These are phyloP conservation scores for Ophiostoma populinum DNA, from an alignment of 2,329 filamentous ascomycete genomes.

Conservation along the genomic window DNA sequence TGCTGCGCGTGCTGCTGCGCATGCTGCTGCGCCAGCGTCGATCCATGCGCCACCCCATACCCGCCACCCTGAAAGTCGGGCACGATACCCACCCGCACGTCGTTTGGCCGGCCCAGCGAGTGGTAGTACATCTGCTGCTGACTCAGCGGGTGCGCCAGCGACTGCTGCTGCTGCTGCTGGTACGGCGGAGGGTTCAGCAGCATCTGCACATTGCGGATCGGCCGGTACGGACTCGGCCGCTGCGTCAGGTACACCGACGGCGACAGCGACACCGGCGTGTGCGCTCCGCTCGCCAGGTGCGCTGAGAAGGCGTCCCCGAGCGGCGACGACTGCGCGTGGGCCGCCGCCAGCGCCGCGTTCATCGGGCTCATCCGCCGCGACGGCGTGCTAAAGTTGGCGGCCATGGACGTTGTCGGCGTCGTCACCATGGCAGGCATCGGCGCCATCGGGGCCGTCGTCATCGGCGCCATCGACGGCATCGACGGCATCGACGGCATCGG, in stretches of 20 bases:
- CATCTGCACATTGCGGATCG: conserved; percentile 75
- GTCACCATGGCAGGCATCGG: conserved; percentile 1
- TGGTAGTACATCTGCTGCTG: conserved; percentile 76
- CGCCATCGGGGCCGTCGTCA: conserved; percentile 1
- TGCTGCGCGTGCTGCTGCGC: too few relatives aligned
- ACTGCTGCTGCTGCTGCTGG: conserved; percentile 51
- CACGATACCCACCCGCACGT: conserved; percentile 52
- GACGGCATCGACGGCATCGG: conserved; percentile 36
- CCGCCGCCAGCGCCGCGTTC: conserved; percentile 19
- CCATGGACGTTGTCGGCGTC: conserved; percentile 11
- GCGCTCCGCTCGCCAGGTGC: conserved; percentile 17
- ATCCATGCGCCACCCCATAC: too few relatives aligned
- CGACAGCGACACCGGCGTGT: conserved; percentile 58
- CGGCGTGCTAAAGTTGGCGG: conserved; percentile 27
- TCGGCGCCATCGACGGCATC: not conserved
- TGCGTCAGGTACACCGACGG: conserved; percentile 78
- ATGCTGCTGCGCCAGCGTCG: too few relatives aligned
- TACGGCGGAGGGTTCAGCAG: conserved; percentile 79
- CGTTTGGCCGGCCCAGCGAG: conserved; percentile 51
- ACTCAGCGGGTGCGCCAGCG: conserved; percentile 31
- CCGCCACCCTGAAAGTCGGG: conserved; percentile 43
- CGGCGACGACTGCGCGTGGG: conserved; percentile 23
- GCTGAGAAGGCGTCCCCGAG: conserved; percentile 24
- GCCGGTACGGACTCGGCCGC: conserved; percentile 80
- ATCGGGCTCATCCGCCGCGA: conserved; percentile 36